Percentiles rank a stretch among this genome's conserved stretches.
Conservation (phyloP, 768 basidiomycete species). For the Dentipellis fragilis region DNA sequence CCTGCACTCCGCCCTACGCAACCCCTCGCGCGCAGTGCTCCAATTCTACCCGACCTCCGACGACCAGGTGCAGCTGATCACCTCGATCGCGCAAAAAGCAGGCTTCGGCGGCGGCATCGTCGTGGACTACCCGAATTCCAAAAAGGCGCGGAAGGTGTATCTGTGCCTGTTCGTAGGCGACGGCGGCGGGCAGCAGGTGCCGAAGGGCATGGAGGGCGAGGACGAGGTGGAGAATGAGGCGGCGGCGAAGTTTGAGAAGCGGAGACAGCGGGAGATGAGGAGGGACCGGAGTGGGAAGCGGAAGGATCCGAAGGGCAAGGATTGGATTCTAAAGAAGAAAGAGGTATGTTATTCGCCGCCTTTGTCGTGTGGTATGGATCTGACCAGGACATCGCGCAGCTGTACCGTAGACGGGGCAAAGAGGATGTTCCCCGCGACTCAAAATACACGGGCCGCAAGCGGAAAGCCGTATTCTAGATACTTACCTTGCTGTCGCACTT, state of each 20-base stretch:
- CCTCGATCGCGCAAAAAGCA: conserved; percentile 83
- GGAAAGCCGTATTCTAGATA: conserved; percentile 67
- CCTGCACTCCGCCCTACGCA: conserved; percentile 74
- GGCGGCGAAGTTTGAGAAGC: conserved; percentile 63
- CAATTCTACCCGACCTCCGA: conserved; percentile 97
- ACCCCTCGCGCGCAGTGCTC: conserved; percentile 77
- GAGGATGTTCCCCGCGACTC: conserved; percentile 78
- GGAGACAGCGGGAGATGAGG: conserved; percentile 56
- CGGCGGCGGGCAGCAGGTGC: conserved; percentile 58
- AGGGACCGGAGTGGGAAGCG: conserved; percentile 57
- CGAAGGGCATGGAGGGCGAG: conserved; percentile 60
- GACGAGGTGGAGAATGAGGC: conserved; percentile 39
- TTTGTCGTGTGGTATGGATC: conserved; percentile 3
- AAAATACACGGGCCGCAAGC: conserved; percentile 87
- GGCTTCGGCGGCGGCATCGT: conserved; percentile 96
- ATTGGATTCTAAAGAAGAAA: conserved; percentile 97
- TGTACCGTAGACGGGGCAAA: conserved; percentile 80
- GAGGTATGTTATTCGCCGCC: conserved; percentile 43
- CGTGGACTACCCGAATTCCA: conserved; percentile 95
- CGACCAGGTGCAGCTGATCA: conserved; percentile 94
- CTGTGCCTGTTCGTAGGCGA: conserved; percentile 86
- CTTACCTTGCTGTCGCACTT: neutral
- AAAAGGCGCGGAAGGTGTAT: conserved; percentile 92
- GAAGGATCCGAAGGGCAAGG: conserved; percentile 63
- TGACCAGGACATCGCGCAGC: conserved; percentile 25